These are phyloP conservation scores for Acacia pycnantha DNA, from an alignment of 331 rosid genomes.

Conservation along the genomic window DNA sequence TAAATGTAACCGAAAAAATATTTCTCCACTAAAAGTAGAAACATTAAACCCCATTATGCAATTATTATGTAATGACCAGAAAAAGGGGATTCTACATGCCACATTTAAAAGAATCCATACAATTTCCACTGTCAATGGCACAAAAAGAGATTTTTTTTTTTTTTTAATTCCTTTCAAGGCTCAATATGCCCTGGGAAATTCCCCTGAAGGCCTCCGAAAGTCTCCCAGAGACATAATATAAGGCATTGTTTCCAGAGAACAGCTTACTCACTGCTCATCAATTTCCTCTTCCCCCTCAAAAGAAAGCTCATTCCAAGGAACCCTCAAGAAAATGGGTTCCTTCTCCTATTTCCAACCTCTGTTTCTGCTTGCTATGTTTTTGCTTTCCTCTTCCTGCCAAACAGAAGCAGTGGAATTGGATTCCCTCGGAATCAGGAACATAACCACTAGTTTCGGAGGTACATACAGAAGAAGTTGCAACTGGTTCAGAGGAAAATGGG, in stretches of 20 bases:
- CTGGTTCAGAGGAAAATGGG: constrained; percentile 71
- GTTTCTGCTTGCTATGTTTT: constrained; percentile 33
- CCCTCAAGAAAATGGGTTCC: constrained; percentile 67
- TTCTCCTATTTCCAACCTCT: not conserved
- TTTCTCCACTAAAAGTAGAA: no score
- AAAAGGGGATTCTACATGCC: constrained; percentile 17
- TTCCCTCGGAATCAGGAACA: not conserved
- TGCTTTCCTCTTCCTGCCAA: constrained; percentile 42
- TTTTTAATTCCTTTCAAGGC: not conserved
- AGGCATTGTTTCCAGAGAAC: constrained; percentile 29
- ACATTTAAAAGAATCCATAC: constrained; percentile 1
- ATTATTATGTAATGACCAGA: not conserved
- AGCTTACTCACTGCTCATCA: constrained; percentile 37
- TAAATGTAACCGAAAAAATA: no score
- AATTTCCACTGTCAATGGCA: not conserved
- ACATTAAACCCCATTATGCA: no score
- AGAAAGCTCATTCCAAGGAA: constrained; percentile 16
- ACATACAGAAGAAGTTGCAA: constrained; percentile 42
- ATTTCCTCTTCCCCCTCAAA: constrained; percentile 3
- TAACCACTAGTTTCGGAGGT: not conserved
- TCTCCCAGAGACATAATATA: constrained; percentile 46
- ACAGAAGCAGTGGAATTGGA: constrained; percentile 45
- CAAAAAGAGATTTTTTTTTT: not conserved
- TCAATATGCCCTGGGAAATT: constrained; percentile 41
- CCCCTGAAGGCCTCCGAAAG: constrained; percentile 17